Conservation (phyloP, 768 basidiomycete genomes). For the Trametes sanguinea region DNA sequence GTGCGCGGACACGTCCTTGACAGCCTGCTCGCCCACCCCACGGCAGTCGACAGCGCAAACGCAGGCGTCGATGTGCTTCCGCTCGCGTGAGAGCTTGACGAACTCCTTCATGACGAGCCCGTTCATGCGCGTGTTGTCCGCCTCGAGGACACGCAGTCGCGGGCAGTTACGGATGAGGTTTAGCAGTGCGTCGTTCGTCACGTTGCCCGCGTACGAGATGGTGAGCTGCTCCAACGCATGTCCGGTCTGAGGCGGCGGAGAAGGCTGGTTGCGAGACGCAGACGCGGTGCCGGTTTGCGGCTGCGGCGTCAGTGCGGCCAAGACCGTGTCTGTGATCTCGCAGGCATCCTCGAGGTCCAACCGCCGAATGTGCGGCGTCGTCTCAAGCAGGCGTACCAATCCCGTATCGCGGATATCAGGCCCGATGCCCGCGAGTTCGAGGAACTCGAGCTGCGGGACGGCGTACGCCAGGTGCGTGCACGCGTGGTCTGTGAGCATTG, state of each 20-base stretch:
- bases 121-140: constrained; percentile 77
- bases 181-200: constrained; percentile 66
- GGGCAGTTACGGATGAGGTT: constrained; percentile 65
- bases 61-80: constrained; percentile 50
- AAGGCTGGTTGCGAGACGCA: constrained; percentile 22
- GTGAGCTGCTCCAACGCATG: constrained; percentile 71
- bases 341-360: constrained; percentile 87
- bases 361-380: constrained; percentile 68
- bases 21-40: constrained; percentile 56
- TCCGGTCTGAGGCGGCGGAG: constrained; percentile 49
- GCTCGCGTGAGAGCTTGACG: constrained; percentile 53
- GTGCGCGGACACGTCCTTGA: constrained; percentile 58
- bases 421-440: constrained; percentile 81
- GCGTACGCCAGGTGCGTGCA: constrained; percentile 72
- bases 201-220: constrained; percentile 63
- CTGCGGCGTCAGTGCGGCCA: constrained; percentile 61
- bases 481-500: constrained; percentile 70
- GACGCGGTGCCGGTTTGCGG: constrained; percentile 22
- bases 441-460: constrained; percentile 69
- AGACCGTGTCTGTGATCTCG: constrained; percentile 71
- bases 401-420: constrained; percentile 69
- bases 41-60: constrained; percentile 79
- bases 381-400: constrained; percentile 67
- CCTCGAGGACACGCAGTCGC: constrained; percentile 67
- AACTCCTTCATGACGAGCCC: constrained; percentile 66